Evolutionary conservation across 176 grass and related monocot genomes (phyloP).

Genomic region (Ampelocalamus luodianensis): DNA sequence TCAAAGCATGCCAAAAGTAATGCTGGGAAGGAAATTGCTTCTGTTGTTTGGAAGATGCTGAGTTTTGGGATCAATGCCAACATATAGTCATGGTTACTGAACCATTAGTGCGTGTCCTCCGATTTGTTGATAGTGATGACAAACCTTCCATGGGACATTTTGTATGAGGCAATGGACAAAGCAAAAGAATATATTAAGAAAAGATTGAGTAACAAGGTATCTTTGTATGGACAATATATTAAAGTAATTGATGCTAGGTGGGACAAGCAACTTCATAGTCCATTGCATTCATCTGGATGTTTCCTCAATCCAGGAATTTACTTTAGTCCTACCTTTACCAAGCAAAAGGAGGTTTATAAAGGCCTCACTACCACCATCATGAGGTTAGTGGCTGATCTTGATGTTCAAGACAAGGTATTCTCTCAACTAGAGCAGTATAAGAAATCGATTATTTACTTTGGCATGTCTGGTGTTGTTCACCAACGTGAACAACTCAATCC

Average conservation of each 20-base stretch:
- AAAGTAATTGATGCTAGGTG: slow-evolving; percentile 61
- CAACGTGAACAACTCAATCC: slow-evolving; percentile 61
- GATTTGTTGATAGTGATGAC: slow-evolving; percentile 55
- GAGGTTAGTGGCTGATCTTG: no score
- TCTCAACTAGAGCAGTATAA: slow-evolving; percentile 65
- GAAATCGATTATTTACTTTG: slow-evolving; percentile 61
- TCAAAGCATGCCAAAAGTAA: slow-evolving; percentile 50
- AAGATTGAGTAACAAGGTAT: slow-evolving; percentile 56
- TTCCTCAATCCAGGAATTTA: slow-evolving; percentile 64
- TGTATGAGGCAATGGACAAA: slow-evolving; percentile 65
- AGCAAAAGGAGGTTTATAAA: slow-evolving; percentile 59
- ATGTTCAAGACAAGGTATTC: slow-evolving; percentile 67
- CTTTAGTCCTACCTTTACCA: slow-evolving; percentile 53
- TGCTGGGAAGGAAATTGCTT: slow-evolving; percentile 49
- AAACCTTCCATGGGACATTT: slow-evolving; percentile 60
- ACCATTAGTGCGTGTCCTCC: slow-evolving; percentile 45
- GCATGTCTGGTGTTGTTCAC: slow-evolving; percentile 61
- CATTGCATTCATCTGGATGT: slow-evolving; percentile 61
- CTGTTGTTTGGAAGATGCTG: slow-evolving; percentile 52
- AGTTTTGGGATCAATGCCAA: slow-evolving; percentile 62
- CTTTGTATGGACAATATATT: slow-evolving; percentile 51
- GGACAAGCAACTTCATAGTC: slow-evolving; percentile 65
- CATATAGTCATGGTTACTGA: slow-evolving; percentile 58
- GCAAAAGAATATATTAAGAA: slow-evolving; percentile 63
- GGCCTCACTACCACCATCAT: slow-evolving; percentile 33